Evolutionary conservation across 2,329 filamentous ascomycete species (phyloP).

Genomic region (Trichoderma afroharzianum): DNA sequence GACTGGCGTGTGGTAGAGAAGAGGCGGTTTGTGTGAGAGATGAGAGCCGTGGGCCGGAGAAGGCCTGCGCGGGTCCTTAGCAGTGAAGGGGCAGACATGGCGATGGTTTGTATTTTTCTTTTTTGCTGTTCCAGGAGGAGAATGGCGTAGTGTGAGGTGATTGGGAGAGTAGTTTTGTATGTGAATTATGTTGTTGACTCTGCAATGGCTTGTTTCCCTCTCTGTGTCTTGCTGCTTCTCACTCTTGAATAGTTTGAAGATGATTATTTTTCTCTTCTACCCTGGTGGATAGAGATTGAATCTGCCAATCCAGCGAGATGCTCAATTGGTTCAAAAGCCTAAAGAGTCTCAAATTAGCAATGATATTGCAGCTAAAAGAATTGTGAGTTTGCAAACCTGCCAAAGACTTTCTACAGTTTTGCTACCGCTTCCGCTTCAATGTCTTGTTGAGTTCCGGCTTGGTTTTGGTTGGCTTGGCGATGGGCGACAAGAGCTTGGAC

Average conservation of each 20-base stretch:
- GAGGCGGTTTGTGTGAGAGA: conserved; percentile 25
- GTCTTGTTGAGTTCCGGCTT: not conserved
- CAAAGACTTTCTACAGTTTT: not conserved
- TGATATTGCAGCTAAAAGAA: not conserved
- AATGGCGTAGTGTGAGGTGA: not conserved
- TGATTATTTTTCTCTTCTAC: not conserved
- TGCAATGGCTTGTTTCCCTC: not conserved
- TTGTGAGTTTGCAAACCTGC: not conserved
- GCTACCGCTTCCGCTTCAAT: not conserved
- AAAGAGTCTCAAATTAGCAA: not conserved
- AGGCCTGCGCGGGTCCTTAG: conserved; percentile 28
- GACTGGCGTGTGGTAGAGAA: conserved; percentile 27
- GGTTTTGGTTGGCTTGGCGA: conserved; percentile 7
- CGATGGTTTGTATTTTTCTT: not conserved
- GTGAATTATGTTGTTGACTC: not conserved
- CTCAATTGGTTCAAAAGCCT: not conserved
- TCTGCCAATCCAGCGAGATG: not conserved
- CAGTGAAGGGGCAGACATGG: conserved; percentile 28
- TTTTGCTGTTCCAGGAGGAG: too few species aligned
- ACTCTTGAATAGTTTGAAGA: not conserved
- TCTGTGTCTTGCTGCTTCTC: not conserved
- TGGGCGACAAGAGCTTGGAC: conserved; percentile 25
- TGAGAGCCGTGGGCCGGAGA: conserved; percentile 20
- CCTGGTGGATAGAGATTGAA: not conserved
- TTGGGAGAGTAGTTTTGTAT: not conserved